Base-by-base conservation (phyloP, 2,329 filamentous ascomycete genomes). In the Botryosphaeria dothidea region DNA sequence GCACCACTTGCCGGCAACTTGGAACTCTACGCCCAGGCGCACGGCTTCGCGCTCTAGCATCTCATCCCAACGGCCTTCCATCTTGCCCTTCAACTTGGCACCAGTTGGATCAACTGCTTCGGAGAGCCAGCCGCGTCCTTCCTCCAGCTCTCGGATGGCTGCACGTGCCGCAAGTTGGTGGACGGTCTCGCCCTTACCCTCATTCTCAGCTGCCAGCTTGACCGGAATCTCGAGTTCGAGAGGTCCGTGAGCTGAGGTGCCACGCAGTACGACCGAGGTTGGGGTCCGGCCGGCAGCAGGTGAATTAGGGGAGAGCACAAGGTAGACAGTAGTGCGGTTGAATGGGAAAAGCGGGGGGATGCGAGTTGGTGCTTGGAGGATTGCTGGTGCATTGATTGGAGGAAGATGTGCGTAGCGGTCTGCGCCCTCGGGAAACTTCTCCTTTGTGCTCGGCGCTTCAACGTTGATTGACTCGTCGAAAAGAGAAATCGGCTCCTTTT, bases 111-210 rank as follows among this genome's bases (percentile, higher is more conserved):
- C 68, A 45, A 69, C 73, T 4, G 73, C 72, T 48, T 71, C 70
- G 7, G 68, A 64, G 1, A 82, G 71, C 88, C 90, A 92, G 13
- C 90, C 90, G 25, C 88, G 83, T 0, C 86, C 86, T 72, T 91
- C 85, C 74, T 93, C 90, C 0, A 93, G 83, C 68, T 92, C 90
- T 52, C 85, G 80, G 17, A 89, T 81, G 2, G 87, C 87, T 72
- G 89, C 91, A 63, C 86, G 86, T 0, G 88, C 89, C 0, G 89
- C 89, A 0, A 93, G 85, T 69, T 90, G 88, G 72, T 92, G 90
- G 46, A 92, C 85, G 0, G 84, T 89, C 60, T 85, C 77, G 2
- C 81, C 82, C 34, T 77, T 79, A 0, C 77, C 72, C 0, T 80
- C 68, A 11, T 60, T 46, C 4, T 46, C 56, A 13, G 56, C 15